Conservation (phyloP, 2,329 filamentous ascomycete species). For the Exophiala viscosa region DNA sequence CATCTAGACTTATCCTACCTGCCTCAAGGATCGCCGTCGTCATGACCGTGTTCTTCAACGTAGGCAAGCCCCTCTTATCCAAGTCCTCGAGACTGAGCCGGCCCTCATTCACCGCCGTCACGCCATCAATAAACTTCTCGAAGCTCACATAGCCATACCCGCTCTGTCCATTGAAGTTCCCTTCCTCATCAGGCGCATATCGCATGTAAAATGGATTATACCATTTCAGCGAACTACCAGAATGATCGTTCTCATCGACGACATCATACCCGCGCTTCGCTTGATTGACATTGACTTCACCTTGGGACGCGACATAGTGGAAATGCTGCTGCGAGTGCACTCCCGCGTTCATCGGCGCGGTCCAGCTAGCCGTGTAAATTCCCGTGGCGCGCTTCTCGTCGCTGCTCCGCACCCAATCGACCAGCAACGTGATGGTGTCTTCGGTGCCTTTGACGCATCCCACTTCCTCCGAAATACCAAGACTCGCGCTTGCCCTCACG, state of each 20-base stretch:
- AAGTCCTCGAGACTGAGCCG: conserved; percentile 68
- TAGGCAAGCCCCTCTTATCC: conserved; percentile 76
- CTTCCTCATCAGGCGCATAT: conserved; percentile 90
- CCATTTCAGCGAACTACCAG: conserved; percentile 61
- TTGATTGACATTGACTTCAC: conserved; percentile 87
- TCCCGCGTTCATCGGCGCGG: conserved; percentile 83
- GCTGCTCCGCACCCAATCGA: conserved; percentile 69
- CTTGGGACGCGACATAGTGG: conserved; percentile 81
- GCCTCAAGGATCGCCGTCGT: conserved; percentile 91
- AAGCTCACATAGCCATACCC: conserved; percentile 93
- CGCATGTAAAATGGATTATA: conserved; percentile 96
- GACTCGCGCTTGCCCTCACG: conserved; percentile 73
- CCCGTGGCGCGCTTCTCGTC: conserved; percentile 67
- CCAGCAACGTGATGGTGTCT: conserved; percentile 87
- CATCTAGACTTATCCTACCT: conserved; percentile 77
- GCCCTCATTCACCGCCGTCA: conserved; percentile 72
- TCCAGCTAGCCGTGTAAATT: conserved; percentile 93
- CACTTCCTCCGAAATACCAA: conserved; percentile 71
- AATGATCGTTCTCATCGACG: conserved; percentile 63
- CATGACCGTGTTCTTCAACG: conserved; percentile 81
- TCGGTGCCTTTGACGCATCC: conserved; percentile 80
- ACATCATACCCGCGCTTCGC: conserved; percentile 93
- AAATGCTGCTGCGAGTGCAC: conserved; percentile 98
- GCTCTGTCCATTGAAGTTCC: conserved; percentile 85
- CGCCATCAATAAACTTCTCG: conserved; percentile 92